Base-by-base conservation (phyloP, 352 stramenopile species). In the Pythium sukuiense region DNA sequence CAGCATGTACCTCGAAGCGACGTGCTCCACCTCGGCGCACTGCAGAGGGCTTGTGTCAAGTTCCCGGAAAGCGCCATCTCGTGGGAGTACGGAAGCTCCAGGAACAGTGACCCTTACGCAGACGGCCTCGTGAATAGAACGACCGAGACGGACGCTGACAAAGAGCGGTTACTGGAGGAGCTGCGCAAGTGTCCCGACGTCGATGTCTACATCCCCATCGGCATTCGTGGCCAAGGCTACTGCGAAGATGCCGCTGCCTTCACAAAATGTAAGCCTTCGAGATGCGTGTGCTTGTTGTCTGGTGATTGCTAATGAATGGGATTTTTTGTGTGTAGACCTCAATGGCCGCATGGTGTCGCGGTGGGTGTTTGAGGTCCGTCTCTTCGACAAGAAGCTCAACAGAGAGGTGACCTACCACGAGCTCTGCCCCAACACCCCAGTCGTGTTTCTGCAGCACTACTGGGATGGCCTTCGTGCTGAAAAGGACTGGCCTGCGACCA, bases 201-300 rank as follows among this genome's bases (percentile, higher is more conserved):
- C 46, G 84, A 93, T 56, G 54, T 91, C n/a, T 91, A 81, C 68
- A 48, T 88, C 2, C 81, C 85, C 0, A 63, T 48, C 0, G 56
- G 67, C 0, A 55, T 87, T 20, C 68, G 80, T 24, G 76, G 73
- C 30, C 70, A 87, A 27, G 80, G 80, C 30, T 92, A 92, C 60
- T 92, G 84, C 65, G 84, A 92, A 67, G 84, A 92, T 65, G 77
- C 70, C 0, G 72, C 77, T 20, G 79, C 69, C 2, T 92, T 89
- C 60, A 64, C 73, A 30, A 88, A 89, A 61, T 87, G 81, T 89
- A 55, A 45, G 61, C 20, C 20, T 24, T 24, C 20, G 20, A 24
- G 20, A 24, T 24, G 20, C 20, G 20, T 24, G 20, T 24, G 20
- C 20, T 24, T 24, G 32, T 79, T 3, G 59, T 73, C 16, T 60